Percentiles rank a stretch among this genome's conserved stretches.
phyloP scores from a whole-genome alignment of 768 basidiomycete species.

The Mycena floridula region DNA sequence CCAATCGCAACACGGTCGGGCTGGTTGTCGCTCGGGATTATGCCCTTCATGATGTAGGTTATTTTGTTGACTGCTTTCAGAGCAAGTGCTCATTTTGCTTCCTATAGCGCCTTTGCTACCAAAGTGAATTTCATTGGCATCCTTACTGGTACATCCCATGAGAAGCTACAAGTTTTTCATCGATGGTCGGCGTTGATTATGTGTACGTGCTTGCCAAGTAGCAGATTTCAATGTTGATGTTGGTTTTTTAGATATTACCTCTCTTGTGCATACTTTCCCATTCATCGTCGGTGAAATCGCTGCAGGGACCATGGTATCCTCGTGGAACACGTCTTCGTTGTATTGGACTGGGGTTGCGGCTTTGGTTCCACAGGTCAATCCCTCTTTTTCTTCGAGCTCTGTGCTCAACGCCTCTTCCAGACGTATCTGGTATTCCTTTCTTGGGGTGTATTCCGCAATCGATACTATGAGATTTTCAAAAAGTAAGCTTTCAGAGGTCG shows the following conservation, averaged over 20 bases:
- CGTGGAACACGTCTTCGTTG: slow-evolving; percentile 13
- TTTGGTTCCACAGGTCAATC: slow-evolving; percentile 21
- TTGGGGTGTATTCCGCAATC: slow-evolving; percentile 23
- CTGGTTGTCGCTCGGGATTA: slow-evolving; percentile 28
- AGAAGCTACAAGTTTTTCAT: slow-evolving; percentile 31
- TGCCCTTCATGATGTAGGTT: slow-evolving; percentile 29
- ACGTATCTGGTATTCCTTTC: slow-evolving; percentile 23
- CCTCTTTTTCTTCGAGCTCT: neutral
- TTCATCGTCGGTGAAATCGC: slow-evolving; percentile 21
- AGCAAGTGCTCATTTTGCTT: no score
- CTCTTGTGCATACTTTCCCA: slow-evolving; percentile 27
- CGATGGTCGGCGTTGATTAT: slow-evolving; percentile 26
- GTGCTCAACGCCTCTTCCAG: slow-evolving; percentile 4
- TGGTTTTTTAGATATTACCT: slow-evolving; percentile 20
- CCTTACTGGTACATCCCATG: slow-evolving; percentile 26
- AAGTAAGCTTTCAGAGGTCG: slow-evolving; percentile 12
- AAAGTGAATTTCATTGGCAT: slow-evolving; percentile 27
- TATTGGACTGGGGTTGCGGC: slow-evolving; percentile 28
- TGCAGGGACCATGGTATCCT: slow-evolving; percentile 16
- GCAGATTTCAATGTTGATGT: neutral
- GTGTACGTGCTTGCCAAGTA: slow-evolving; percentile 16
- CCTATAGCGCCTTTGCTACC: slow-evolving; percentile 22
- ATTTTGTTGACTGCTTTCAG: neutral
- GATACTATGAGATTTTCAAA: slow-evolving; percentile 27
- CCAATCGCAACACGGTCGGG: slow-evolving; percentile 24